phyloP scores from a whole-genome alignment of 2,329 filamentous ascomycete genomes.

The Microsporum audouinii region DNA sequence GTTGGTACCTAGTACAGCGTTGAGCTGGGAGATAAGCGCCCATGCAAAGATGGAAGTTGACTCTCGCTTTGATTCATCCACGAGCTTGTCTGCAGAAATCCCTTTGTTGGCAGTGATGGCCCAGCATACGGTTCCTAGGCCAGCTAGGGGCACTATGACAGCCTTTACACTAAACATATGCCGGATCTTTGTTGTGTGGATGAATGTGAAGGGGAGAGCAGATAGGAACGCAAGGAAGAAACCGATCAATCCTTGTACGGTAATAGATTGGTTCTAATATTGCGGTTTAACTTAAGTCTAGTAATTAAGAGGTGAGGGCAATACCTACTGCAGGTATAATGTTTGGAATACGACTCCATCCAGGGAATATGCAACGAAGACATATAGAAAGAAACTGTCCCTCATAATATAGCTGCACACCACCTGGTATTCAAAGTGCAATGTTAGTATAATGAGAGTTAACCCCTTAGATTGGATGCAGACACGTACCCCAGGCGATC shows the following conservation, averaged over 20 bases:
- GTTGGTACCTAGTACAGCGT: conserved; percentile 29
- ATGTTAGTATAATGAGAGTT: neutral
- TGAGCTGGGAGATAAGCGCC: conserved; percentile 31
- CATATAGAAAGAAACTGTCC: conserved; percentile 20
- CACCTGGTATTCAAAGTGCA: conserved; percentile 8
- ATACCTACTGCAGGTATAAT: conserved; percentile 16
- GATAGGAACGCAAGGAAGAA: conserved; percentile 19
- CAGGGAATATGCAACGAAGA: conserved; percentile 19
- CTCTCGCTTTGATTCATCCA: conserved; percentile 10
- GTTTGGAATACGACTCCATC: conserved; percentile 19
- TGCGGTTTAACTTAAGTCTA: neutral
- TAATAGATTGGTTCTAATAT: conserved; percentile 17
- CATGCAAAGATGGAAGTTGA: conserved; percentile 25
- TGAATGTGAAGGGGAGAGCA: conserved; percentile 22
- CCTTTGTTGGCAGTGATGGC: conserved; percentile 20
- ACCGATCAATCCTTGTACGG: conserved; percentile 18
- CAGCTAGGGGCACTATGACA: conserved; percentile 26
- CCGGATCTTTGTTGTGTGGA: conserved; percentile 29
- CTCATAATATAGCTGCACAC: conserved; percentile 17
- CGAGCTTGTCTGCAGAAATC: conserved; percentile 15
- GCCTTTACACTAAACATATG: conserved; percentile 30
- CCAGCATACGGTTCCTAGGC: conserved; percentile 30
- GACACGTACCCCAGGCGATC: conserved; percentile 15
- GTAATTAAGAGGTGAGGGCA: neutral
- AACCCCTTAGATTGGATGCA: neutral